Evolutionary conservation across 2,329 filamentous ascomycete species (phyloP), one percentile per base, ranked within the genome.

Genomic region (Cercospora nicotianae): DNA sequence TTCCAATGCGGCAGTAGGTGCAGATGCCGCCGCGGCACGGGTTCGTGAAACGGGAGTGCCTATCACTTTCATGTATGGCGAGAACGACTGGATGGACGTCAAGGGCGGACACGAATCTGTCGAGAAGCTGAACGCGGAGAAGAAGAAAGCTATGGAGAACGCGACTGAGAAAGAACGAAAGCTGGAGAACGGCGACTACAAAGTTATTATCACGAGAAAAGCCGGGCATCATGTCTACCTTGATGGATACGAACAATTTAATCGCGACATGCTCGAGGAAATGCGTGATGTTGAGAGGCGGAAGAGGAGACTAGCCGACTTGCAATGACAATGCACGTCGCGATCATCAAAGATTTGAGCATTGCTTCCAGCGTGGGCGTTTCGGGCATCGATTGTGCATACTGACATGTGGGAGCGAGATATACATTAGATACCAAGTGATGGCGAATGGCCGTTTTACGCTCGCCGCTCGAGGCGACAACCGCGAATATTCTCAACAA

Each of bases 51-150:
- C 89, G 62, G 86, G 83, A 76, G 87, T 92, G 73, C 85, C 87
- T 65, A 86, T 98, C 33, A 87, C 98, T 8, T 87, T 99, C 77
- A 94, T 98, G 91, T 99, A 99, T 77, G 95, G 95, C 70, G 94
- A 98, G 75, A 90, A 95, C 76, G 95, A 99, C 83, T 99, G 95
- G 95, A 99, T 99, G 95, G 95, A 99, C 73, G 89, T 95, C 8
- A 88, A 89, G 0, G 95, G 94, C 30, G 95, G 95, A 0, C 87
- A 89, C 58, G 93, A 91, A 0, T 89, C 94, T 0, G 87, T 91
- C 76, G 87, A 94, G 80, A 93, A 91, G 78, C 86, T 98, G 12
- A 89, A 92, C 68, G 84, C 89, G 67, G 88, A 90, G 70, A 87
- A 86, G 71, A 80, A 81, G 28, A 86, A 87, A 60, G 83, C 86